Evolutionary conservation across 306 rosid genomes (phyloP).

Genomic region (Rosa lucieae): DNA sequence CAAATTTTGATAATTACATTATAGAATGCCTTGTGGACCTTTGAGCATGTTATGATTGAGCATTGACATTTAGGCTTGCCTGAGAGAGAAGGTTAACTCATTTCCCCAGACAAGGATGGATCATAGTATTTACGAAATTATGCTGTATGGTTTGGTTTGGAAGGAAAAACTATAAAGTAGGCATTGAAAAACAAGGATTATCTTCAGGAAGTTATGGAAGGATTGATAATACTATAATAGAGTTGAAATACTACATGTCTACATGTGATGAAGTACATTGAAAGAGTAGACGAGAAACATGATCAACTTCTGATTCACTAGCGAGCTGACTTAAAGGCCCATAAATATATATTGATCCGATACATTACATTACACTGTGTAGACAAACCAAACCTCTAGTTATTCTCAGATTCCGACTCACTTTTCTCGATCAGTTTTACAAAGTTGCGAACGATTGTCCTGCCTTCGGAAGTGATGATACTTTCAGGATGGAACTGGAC

Average conservation of each 20-base stretch:
- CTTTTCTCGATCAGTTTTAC: conserved; percentile 59
- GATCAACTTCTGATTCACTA: too few species aligned
- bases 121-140: background rate
- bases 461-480: conserved; percentile 79
- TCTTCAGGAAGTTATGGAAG: background rate
- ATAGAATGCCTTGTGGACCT: background rate
- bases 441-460: conserved; percentile 63
- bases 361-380: background rate
- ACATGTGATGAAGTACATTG: background rate
- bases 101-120: background rate
- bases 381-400: background rate
- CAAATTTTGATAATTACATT: background rate
- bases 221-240: background rate
- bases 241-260: background rate
- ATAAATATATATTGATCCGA: background rate
- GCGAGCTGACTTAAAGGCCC: background rate
- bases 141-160: background rate
- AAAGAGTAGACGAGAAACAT: background rate
- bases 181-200: background rate
- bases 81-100: background rate
- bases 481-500: conserved; percentile 99
- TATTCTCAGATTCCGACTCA: conserved; percentile 40
- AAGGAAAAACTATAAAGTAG: background rate
- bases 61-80: background rate
- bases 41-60: background rate